These are phyloP conservation scores for Ogataea hybrid DNA, from an alignment of 1,139 yeast genomes.

Conservation along the genomic window DNA sequence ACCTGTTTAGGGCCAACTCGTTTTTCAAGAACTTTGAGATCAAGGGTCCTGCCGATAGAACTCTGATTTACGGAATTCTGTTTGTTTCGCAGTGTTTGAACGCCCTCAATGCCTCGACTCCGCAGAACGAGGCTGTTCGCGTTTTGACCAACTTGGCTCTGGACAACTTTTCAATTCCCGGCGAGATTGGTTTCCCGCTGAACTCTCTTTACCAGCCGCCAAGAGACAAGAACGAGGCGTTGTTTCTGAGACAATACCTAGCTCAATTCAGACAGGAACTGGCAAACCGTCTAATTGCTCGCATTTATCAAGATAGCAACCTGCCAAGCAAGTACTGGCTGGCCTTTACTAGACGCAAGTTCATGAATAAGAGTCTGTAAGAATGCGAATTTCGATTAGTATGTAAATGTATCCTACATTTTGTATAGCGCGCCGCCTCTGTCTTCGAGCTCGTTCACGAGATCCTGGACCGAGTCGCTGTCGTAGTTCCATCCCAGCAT, in stretches of 20 bases:
- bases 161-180: slow-evolving; percentile 89
- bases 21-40: slow-evolving; percentile 96
- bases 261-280: slow-evolving; percentile 95
- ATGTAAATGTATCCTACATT: slow-evolving; percentile 9
- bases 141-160: slow-evolving; percentile 78
- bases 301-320: slow-evolving; percentile 66
- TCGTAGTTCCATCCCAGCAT: slow-evolving; percentile 87
- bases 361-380: slow-evolving; percentile 80
- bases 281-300: slow-evolving; percentile 72
- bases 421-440: slow-evolving; percentile 28
- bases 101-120: slow-evolving; percentile 46
- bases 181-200: slow-evolving; percentile 91
- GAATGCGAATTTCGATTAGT: not conserved
- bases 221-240: slow-evolving; percentile 68
- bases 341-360: slow-evolving; percentile 90
- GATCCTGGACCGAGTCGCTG: slow-evolving; percentile 64
- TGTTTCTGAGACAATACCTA: slow-evolving; percentile 74
- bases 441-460: slow-evolving; percentile 41
- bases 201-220: slow-evolving; percentile 83
- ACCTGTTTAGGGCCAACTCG: slow-evolving; percentile 91
- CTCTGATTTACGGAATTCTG: slow-evolving; percentile 93
- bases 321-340: slow-evolving; percentile 85
- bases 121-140: slow-evolving; percentile 65
- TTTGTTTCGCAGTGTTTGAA: slow-evolving; percentile 83
- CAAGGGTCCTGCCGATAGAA: slow-evolving; percentile 91